These are phyloP conservation scores for Sporothrix curviconia DNA, from an alignment of 2,329 filamentous ascomycete species.

Conservation along the genomic window DNA sequence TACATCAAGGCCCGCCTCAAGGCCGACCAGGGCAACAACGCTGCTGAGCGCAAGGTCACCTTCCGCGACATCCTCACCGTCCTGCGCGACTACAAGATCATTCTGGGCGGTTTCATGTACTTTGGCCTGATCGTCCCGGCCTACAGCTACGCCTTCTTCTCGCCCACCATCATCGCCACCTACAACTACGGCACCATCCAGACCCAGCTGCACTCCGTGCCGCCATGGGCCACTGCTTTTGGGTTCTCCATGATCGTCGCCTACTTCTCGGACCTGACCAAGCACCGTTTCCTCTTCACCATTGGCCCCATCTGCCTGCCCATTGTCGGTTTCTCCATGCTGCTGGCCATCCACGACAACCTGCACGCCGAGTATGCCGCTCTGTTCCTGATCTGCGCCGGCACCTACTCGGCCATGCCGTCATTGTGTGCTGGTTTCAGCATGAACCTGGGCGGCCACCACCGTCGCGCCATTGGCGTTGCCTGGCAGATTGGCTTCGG, in stretches of 20 bases:
- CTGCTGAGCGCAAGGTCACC: constrained; percentile 55
- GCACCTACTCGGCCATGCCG: constrained; percentile 80
- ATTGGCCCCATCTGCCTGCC: constrained; percentile 61
- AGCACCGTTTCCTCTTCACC: constrained; percentile 70
- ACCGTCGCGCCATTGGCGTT: constrained; percentile 61
- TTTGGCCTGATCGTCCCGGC: constrained; percentile 72
- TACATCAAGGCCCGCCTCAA: constrained; percentile 61
- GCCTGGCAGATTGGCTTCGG: constrained; percentile 76
- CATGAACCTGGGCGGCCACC: constrained; percentile 71
- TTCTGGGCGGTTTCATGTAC: constrained; percentile 73
- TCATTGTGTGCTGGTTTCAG: constrained; percentile 79
- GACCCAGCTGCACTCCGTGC: constrained; percentile 52
- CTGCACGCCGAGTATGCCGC: constrained; percentile 64
- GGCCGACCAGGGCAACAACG: constrained; percentile 62
- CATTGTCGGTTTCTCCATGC: constrained; percentile 68
- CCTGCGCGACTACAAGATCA: constrained; percentile 68
- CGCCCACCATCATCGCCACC: constrained; percentile 62
- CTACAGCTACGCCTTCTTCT: constrained; percentile 73
- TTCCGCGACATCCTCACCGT: constrained; percentile 53
- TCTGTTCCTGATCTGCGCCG: constrained; percentile 74
- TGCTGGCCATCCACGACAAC: constrained; percentile 65
- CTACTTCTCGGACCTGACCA: constrained; percentile 60
- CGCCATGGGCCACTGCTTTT: constrained; percentile 63
- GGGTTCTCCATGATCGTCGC: constrained; percentile 72
- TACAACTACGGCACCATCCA: constrained; percentile 56